Percentiles rank a stretch among this genome's conserved stretches.
Evolutionary conservation across 2,329 filamentous ascomycete genomes (phyloP).

Genomic region (Aureobasidium lini): DNA sequence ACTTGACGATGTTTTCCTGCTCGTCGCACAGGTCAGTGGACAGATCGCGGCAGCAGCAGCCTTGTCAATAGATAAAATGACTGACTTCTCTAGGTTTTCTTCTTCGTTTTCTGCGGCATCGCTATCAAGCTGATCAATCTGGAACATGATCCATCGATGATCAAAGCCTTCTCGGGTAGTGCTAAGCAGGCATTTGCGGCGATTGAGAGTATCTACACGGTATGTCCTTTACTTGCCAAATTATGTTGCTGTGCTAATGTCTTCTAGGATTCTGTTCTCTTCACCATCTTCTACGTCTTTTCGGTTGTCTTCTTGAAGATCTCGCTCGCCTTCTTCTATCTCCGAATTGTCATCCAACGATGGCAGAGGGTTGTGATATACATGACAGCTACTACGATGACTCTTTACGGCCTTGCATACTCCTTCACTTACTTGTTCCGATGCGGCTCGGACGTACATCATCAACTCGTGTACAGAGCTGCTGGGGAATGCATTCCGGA

Average conservation of each 20-base stretch:
- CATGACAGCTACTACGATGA: slow-evolving; percentile 16
- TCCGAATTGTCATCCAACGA: slow-evolving; percentile 31
- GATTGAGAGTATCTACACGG: not conserved
- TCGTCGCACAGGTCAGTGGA: not conserved
- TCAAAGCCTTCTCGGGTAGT: not conserved
- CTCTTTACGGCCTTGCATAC: slow-evolving; percentile 29
- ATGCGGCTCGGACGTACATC: slow-evolving; percentile 22
- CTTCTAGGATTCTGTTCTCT: not conserved
- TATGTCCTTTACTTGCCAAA: not conserved
- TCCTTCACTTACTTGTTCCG: slow-evolving; percentile 24
- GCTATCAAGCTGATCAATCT: not conserved
- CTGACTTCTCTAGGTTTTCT: not conserved
- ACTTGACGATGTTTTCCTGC: not conserved
- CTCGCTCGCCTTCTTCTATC: slow-evolving; percentile 38
- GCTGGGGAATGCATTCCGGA: slow-evolving; percentile 17
- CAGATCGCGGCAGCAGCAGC: too few relatives aligned
- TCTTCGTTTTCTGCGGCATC: not conserved
- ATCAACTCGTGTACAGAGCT: slow-evolving; percentile 18
- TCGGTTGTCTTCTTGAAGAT: slow-evolving; percentile 37
- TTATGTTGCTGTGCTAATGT: not conserved
- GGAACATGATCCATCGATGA: not conserved
- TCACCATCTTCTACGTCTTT: slow-evolving; percentile 31
- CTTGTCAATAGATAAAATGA: not conserved
- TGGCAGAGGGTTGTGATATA: slow-evolving; percentile 31
- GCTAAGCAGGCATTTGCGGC: not conserved